phyloP scores from a whole-genome alignment of 2,329 filamentous ascomycete species.

The Pseudogymnoascus sp. region DNA sequence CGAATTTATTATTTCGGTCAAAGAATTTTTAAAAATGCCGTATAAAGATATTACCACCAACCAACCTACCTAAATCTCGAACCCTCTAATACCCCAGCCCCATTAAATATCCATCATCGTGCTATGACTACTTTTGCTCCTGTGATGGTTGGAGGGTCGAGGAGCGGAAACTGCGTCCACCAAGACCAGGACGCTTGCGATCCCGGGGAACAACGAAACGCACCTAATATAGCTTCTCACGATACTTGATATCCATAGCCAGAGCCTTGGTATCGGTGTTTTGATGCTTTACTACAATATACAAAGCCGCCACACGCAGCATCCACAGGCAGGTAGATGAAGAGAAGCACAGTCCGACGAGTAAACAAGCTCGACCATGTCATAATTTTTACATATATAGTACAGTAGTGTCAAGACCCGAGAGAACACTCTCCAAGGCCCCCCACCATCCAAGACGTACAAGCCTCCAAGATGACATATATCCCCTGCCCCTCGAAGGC shows the following conservation, averaged over 20 bases:
- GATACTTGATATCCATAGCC: not conserved
- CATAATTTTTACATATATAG: conserved; percentile 7
- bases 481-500: not conserved
- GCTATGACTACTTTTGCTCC: not conserved
- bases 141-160: no score
- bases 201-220: not conserved
- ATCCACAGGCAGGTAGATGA: not conserved
- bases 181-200: not conserved
- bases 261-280: not conserved
- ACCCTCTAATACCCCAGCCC: not conserved
- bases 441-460: not conserved
- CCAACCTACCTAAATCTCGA: no score
- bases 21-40: no score
- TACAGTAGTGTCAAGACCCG: not conserved
- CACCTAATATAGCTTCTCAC: not conserved
- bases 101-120: no score
- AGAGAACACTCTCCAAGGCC: not conserved
- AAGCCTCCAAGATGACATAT: not conserved
- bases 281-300: not conserved
- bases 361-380: not conserved
- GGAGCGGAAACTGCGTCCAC: not conserved
- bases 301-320: not conserved
- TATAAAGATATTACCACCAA: not conserved
- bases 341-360: not conserved
- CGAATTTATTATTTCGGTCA: no score